A percentile compares a stretch with the other conserved stretches of the same genome.
These are phyloP conservation scores for Fusarium pseudoanthophilum DNA, from an alignment of 2,329 filamentous ascomycete species.

Conservation along the genomic window DNA sequence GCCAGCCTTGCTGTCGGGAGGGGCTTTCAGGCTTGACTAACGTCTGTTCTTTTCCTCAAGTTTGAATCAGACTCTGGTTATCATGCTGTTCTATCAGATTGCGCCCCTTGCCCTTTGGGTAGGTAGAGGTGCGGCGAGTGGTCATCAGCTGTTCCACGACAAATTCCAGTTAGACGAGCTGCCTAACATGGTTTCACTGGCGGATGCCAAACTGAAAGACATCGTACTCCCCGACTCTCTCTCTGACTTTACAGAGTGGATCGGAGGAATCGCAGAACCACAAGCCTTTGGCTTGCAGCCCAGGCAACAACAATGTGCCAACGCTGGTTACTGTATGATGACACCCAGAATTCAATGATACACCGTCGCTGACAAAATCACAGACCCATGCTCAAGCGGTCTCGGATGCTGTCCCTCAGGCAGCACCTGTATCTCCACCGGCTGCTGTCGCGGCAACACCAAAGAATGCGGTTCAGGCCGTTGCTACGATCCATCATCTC, in stretches of 20 bases:
- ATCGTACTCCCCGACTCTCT: background rate
- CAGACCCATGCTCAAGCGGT: conserved; percentile 8
- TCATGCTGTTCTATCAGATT: background rate
- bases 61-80: background rate
- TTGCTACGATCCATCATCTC: background rate
- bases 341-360: rapidly evolving
- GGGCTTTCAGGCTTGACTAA: background rate
- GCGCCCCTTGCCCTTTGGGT: background rate
- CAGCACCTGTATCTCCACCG: background rate
- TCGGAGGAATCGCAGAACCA: background rate
- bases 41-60: background rate
- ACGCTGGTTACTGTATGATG: background rate
- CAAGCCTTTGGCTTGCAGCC: background rate
- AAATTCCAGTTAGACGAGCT: background rate
- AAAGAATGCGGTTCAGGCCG: background rate
- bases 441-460: background rate
- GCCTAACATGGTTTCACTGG: background rate
- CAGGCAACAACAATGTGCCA: background rate
- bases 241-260: background rate
- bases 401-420: background rate
- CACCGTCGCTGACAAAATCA: rapidly evolving
- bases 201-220: background rate
- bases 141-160: background rate
- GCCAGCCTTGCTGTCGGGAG: background rate
- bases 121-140: background rate